These are phyloP conservation scores for Xylaria acuta DNA, from an alignment of 495 filamentous ascomycete species.

Conservation along the genomic window DNA sequence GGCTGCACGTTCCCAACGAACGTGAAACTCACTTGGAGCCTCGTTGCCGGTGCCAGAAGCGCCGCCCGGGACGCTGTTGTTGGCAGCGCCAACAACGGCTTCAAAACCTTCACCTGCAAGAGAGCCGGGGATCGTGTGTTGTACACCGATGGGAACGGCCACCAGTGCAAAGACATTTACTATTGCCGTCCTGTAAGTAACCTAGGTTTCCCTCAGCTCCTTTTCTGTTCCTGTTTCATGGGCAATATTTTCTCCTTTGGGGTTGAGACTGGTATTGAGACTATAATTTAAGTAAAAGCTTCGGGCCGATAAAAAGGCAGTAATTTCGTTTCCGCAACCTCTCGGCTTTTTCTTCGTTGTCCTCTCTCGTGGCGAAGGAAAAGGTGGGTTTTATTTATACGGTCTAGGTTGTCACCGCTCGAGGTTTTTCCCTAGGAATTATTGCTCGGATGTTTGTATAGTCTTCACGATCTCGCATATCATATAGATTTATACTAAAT, in stretches of 20 bases:
- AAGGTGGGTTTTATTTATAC: not conserved
- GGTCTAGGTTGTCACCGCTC: not conserved
- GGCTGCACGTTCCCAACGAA: not conserved
- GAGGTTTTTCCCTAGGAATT: not conserved
- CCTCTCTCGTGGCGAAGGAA: not conserved
- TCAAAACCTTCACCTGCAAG: conserved; percentile 1
- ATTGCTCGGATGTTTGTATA: not conserved
- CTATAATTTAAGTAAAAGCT: not conserved
- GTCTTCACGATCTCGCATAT: not conserved
- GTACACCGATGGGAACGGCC: not conserved
- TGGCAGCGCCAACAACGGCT: not conserved
- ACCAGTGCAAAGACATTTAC: not conserved
- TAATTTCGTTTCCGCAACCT: not conserved
- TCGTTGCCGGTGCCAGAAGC: not conserved
- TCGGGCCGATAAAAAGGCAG: not conserved
- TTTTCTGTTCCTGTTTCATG: not conserved
- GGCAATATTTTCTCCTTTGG: not conserved
- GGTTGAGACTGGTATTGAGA: not conserved
- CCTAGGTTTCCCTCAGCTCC: not conserved
- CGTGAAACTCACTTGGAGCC: not conserved
- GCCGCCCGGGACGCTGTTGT: not conserved
- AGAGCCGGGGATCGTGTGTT: not conserved
- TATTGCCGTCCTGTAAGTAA: not conserved
- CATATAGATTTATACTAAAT: not conserved
- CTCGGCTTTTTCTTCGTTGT: not conserved